Evolutionary conservation across 108 stramenopile genomes (phyloP).

Genomic region (Skeletonema marinoi): DNA sequence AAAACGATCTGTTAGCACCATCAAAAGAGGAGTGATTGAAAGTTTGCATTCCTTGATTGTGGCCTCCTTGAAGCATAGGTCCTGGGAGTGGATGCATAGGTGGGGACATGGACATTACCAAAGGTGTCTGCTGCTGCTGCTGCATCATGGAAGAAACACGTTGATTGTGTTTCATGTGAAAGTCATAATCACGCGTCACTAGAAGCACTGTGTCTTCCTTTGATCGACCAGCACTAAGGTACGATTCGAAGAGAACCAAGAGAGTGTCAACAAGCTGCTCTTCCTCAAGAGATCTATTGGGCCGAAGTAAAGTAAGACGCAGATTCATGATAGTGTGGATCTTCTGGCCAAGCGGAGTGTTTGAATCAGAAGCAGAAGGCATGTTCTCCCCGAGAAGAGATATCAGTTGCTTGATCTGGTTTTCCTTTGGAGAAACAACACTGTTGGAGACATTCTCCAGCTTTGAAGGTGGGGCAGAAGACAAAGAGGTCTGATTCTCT

Average conservation of each 20-base stretch:
- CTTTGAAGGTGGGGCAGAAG: conserved; percentile 2
- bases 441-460: background rate
- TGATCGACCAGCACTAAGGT: conserved; percentile 66
- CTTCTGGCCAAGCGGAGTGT: conserved; percentile 62
- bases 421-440: background rate
- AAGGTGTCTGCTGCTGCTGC: background rate
- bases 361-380: conserved; percentile 70
- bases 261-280: conserved; percentile 71
- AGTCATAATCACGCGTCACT: conserved; percentile 71
- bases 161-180: conserved; percentile 19
- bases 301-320: conserved; percentile 64
- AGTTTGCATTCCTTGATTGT: background rate
- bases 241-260: conserved; percentile 79
- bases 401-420: conserved; percentile 35
- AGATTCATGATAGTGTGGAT: conserved; percentile 82
- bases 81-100: background rate
- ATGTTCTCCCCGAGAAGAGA: conserved; percentile 72
- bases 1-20: background rate
- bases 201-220: conserved; percentile 78
- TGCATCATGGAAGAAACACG: background rate
- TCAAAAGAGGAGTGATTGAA: background rate
- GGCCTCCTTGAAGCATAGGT: background rate
- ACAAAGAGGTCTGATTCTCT: background rate
- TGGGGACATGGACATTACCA: background rate
- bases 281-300: conserved; percentile 66